These are phyloP conservation scores for Sporothrix brasiliensis DNA, from an alignment of 2,329 filamentous ascomycete genomes.

Conservation along the genomic window DNA sequence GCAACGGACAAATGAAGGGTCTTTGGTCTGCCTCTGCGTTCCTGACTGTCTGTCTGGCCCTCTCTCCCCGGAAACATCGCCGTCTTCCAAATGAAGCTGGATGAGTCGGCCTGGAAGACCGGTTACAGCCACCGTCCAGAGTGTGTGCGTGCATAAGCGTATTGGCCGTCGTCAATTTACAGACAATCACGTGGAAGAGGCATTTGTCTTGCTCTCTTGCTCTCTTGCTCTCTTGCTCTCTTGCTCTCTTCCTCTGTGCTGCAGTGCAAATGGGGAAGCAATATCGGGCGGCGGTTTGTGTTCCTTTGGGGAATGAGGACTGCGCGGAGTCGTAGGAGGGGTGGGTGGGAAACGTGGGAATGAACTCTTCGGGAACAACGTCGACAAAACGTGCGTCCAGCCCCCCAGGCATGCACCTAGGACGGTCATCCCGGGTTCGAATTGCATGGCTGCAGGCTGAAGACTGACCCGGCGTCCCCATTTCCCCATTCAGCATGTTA, in stretches of 20 bases:
- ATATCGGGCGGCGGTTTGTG: constrained; percentile 6
- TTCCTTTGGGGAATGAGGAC: neutral
- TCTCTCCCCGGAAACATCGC: neutral
- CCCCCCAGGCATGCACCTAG: neutral
- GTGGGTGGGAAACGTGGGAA: neutral
- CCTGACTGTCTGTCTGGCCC: too few relatives aligned
- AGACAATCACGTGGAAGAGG: constrained; percentile 16
- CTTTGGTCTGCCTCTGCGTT: too few relatives aligned
- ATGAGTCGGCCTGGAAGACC: neutral
- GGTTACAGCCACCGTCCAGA: neutral
- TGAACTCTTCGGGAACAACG: neutral
- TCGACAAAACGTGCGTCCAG: neutral
- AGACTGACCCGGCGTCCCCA: neutral
- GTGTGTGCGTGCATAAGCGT: neutral
- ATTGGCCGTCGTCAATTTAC: neutral
- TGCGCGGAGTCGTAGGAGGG: neutral
- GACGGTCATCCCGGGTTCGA: neutral
- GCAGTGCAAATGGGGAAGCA: neutral
- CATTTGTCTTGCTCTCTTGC: neutral
- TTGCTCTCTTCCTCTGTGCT: neutral
- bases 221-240: neutral
- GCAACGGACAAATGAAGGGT: too few relatives aligned
- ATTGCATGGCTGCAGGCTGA: neutral
- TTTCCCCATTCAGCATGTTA: constrained; percentile 15
- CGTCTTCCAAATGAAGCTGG: neutral